These are phyloP conservation scores for Phytophthora niederhauseri DNA, from an alignment of 352 stramenopile genomes.

Conservation along the genomic window DNA sequence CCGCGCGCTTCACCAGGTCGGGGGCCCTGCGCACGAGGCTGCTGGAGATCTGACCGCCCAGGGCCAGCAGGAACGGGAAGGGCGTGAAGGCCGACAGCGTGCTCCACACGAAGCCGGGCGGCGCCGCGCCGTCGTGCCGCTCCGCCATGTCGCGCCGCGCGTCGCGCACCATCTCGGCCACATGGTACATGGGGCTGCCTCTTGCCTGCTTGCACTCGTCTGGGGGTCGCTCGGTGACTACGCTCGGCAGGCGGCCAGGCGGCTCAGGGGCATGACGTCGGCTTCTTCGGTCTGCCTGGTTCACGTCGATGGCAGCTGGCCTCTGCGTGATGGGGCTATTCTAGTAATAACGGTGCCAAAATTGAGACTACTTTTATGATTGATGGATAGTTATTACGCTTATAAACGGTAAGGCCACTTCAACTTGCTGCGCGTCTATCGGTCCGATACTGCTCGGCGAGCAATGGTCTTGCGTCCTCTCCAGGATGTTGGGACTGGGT, in stretches of 20 bases:
- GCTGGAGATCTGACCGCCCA: constrained; percentile 65
- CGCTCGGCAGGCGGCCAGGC: background rate
- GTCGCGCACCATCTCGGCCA: constrained; percentile 85
- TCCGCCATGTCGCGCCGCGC: constrained; percentile 81
- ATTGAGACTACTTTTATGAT: background rate
- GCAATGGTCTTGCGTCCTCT: no score
- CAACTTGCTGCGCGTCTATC: no score
- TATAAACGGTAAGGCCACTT: no score
- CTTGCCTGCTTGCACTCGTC: background rate
- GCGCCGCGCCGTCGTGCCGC: constrained; percentile 55
- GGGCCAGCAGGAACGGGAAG: constrained; percentile 75
- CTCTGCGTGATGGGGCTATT: background rate
- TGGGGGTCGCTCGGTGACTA: background rate
- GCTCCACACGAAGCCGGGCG: constrained; percentile 39
- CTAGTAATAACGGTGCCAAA: background rate
- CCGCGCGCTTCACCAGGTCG: constrained; percentile 73
- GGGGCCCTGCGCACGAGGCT: constrained; percentile 82
- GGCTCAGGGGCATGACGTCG: constrained; percentile 20
- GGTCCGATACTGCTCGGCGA: no score
- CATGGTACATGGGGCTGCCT: constrained; percentile 69
- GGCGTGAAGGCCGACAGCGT: constrained; percentile 69
- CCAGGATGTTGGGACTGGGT: no score
- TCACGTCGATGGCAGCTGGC: background rate
- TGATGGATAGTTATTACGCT: background rate
- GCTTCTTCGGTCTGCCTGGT: no score